A percentile compares a stretch with the other conserved stretches of the same genome.
These are phyloP conservation scores for Eutypella sp. DNA, from an alignment of 2,329 filamentous ascomycete genomes.

Conservation along the genomic window DNA sequence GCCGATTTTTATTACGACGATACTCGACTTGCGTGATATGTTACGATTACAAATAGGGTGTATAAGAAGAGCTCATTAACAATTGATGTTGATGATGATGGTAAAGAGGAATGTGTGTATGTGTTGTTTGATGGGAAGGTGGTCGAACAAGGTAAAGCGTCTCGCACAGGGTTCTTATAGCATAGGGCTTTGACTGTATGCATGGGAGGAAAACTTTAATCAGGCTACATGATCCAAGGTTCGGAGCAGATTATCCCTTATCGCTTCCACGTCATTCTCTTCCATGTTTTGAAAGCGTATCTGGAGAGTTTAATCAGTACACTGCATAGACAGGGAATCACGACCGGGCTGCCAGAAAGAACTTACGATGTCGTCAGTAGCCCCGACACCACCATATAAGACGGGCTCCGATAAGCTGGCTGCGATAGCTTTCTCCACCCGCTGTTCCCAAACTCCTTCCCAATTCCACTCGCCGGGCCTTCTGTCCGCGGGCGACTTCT, in stretches of 20 bases:
- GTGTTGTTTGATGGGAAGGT: neutral
- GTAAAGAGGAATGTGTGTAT: neutral
- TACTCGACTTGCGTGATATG: neutral
- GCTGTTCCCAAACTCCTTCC: slow-evolving; percentile 93
- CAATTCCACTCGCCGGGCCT: slow-evolving; percentile 90
- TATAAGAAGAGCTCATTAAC: neutral
- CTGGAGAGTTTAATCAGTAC: slow-evolving; percentile 30
- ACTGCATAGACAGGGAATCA: slow-evolving; percentile 2
- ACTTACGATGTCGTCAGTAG: slow-evolving; percentile 68
- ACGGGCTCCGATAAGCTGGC: slow-evolving; percentile 74
- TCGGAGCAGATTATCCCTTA: slow-evolving; percentile 54
- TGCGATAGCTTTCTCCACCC: slow-evolving; percentile 74
- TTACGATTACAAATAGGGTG: neutral
- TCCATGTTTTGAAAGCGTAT: slow-evolving; percentile 65
- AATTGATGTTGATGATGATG: neutral
- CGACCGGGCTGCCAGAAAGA: neutral
- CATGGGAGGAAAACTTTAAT: slow-evolving; percentile 7
- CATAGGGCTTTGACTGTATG: no score
- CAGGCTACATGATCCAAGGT: slow-evolving; percentile 36
- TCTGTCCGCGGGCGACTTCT: slow-evolving; percentile 26
- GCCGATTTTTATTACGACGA: neutral
- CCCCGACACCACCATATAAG: slow-evolving; percentile 63
- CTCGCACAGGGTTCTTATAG: no score
- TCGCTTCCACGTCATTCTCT: slow-evolving; percentile 49
- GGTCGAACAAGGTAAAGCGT: no score